These are phyloP conservation scores for Epicoccum nigrum DNA, from an alignment of 2,329 filamentous ascomycete species.

Conservation along the genomic window DNA sequence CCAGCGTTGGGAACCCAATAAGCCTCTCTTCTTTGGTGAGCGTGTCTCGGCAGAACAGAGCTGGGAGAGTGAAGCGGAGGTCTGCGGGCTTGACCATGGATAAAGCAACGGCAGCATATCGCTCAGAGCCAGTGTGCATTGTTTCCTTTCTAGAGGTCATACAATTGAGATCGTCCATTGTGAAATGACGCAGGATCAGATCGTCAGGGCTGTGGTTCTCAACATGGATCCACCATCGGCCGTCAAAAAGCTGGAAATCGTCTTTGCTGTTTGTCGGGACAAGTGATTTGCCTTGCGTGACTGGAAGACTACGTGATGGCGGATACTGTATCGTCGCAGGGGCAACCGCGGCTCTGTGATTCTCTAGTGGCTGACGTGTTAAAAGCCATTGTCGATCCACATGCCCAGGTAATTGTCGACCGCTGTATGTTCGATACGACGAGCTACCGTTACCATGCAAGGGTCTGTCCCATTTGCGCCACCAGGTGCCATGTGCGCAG, in stretches of 20 bases:
- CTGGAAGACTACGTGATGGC: constrained; percentile 18
- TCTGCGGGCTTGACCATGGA: constrained; percentile 26
- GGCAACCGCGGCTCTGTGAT: not conserved
- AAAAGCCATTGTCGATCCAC: constrained; percentile 34
- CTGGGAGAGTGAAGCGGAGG: constrained; percentile 30
- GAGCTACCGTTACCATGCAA: no score
- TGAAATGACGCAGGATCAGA: constrained; percentile 49
- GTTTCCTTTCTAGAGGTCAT: constrained; percentile 7
- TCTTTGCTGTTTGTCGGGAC: not conserved
- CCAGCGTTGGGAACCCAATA: constrained; percentile 34
- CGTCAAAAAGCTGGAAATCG: constrained; percentile 59
- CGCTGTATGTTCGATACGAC: no score
- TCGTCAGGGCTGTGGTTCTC: constrained; percentile 36
- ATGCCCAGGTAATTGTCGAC: no score
- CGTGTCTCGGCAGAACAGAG: constrained; percentile 26
- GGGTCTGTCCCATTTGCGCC: constrained; percentile 26
- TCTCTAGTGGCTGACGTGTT: constrained; percentile 30
- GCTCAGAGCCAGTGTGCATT: constrained; percentile 2
- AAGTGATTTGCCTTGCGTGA: no score
- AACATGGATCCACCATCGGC: constrained; percentile 62
- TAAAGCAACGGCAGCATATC: constrained; percentile 22
- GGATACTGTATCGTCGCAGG: constrained; percentile 8
- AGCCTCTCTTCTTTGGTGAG: constrained; percentile 24
- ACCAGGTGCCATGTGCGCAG: constrained; percentile 32
- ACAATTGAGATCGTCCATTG: constrained; percentile 19